These are phyloP conservation scores for Aspergillus sparsus DNA, from an alignment of 495 filamentous ascomycete genomes.

Conservation along the genomic window DNA sequence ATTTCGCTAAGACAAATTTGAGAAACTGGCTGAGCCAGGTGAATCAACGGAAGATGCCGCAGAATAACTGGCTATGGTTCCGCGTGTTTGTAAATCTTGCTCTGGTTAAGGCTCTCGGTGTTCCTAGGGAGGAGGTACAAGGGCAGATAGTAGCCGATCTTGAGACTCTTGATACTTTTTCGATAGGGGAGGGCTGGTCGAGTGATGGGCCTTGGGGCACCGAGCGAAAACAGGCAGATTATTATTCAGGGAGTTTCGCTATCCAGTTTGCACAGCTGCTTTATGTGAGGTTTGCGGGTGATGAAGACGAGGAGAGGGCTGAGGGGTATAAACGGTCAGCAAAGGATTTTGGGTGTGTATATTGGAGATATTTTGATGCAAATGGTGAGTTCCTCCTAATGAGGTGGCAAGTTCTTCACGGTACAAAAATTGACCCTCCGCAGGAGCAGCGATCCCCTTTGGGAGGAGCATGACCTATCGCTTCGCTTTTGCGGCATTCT, in stretches of 20 bases:
- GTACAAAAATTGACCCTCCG: background rate
- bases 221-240: slow-evolving; percentile 26
- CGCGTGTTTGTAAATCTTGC: slow-evolving; percentile 30
- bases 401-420: background rate
- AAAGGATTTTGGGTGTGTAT: slow-evolving; percentile 59
- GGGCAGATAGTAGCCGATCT: slow-evolving; percentile 22
- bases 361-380: slow-evolving; percentile 62
- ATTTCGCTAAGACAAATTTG: slow-evolving; percentile 9
- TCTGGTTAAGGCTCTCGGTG: slow-evolving; percentile 17
- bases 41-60: slow-evolving; percentile 24
- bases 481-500: slow-evolving; percentile 75
- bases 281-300: slow-evolving; percentile 19
- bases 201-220: slow-evolving; percentile 67
- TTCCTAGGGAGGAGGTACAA: slow-evolving; percentile 13
- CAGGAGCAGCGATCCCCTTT: slow-evolving; percentile 57
- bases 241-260: slow-evolving; percentile 32
- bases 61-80: slow-evolving; percentile 33
- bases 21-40: slow-evolving; percentile 24
- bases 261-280: slow-evolving; percentile 30
- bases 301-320: slow-evolving; percentile 38
- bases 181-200: slow-evolving; percentile 68
- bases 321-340: slow-evolving; percentile 66
- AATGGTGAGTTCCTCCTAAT: slow-evolving; percentile 12
- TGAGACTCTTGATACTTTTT: slow-evolving; percentile 22
- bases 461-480: slow-evolving; percentile 73